Base-by-base conservation (phyloP, 176 grass and related monocot species). In the Calamus simplicifolius region DNA sequence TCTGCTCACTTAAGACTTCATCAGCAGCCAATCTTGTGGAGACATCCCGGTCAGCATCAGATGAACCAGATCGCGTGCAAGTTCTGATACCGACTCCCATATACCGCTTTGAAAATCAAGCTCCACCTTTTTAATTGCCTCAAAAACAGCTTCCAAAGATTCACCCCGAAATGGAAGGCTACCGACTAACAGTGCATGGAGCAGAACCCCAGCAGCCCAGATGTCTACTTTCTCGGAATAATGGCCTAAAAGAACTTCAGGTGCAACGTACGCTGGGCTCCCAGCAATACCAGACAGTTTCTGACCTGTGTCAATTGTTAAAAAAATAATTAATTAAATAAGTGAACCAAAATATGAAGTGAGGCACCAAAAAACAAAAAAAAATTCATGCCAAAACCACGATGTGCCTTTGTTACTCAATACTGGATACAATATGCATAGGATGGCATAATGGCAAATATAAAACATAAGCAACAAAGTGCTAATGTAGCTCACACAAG, bases 211-310 rank as follows among this genome's bases (percentile, higher is more conserved):
- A 17, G 80, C 84, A 55, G 75, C 62, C 94, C 94, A 98, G 56
- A 98, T 86, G 69, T 98, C 94, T 29, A 85, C 85, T 67, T 98
- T 89, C 75, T 99, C 94, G 23, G 73, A 80, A 59, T 99, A 99
- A 43, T 63, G 54, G 64, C 94, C 94, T 16, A 70, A 77, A 51
- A 99, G 75, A 64, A 99, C 94, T 72, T 93, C 94, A 49, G 94
- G 94, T 1, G 88, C 88, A 13, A 99, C 94, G 83, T 99, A 98
- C 31, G 87, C 94, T n/a, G 88, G 88, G 70, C 94, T 99, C 19
- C 94, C 94, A 61, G 85, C 84, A 78, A 85, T 62, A 6, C 94
- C 94, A 62, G 77, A 85, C 38, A 99, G 68, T 74, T 76, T 89
- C 66, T 99, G 94, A 81, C 94, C 94, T 99, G 82, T 55, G 35